These are phyloP conservation scores for Trichoderma sp. DNA, from an alignment of 2,329 filamentous ascomycete genomes.

Conservation along the genomic window DNA sequence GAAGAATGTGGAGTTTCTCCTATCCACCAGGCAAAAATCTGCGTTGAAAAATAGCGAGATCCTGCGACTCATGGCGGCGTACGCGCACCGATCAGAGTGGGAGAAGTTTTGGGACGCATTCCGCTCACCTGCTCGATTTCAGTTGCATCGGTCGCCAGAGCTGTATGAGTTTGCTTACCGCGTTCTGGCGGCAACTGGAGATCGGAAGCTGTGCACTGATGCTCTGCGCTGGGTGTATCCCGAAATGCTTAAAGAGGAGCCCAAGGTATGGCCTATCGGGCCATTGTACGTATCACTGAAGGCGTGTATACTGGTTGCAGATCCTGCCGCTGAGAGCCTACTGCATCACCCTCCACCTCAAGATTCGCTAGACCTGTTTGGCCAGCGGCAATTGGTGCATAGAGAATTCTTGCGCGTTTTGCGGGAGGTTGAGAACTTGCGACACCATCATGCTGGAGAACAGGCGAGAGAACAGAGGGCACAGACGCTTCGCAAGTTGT, in stretches of 20 bases:
- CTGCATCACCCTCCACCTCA: constrained; percentile 25
- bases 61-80: constrained; percentile 46
- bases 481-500: constrained; percentile 21
- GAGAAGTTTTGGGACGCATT: constrained; percentile 62
- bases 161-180: constrained; percentile 59
- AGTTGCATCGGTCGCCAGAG: constrained; percentile 47
- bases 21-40: constrained; percentile 38
- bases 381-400: constrained; percentile 29
- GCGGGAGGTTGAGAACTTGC: constrained; percentile 34
- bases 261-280: constrained; percentile 47
- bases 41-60: constrained; percentile 44
- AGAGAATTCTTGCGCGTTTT: constrained; percentile 38
- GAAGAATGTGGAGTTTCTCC: constrained; percentile 47
- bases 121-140: constrained; percentile 54
- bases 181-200: constrained; percentile 46
- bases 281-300: constrained; percentile 51
- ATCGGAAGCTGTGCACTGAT: constrained; percentile 47
- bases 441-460: constrained; percentile 18
- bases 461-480: constrained; percentile 25
- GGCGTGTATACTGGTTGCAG: constrained; percentile 56
- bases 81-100: constrained; percentile 53
- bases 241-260: constrained; percentile 60
- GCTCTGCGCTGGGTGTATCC: constrained; percentile 56
- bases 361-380: constrained; percentile 20
- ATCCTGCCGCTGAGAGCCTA: constrained; percentile 49